Conservation (phyloP, 768 basidiomycete genomes). For the Termitomyces sp. region DNA sequence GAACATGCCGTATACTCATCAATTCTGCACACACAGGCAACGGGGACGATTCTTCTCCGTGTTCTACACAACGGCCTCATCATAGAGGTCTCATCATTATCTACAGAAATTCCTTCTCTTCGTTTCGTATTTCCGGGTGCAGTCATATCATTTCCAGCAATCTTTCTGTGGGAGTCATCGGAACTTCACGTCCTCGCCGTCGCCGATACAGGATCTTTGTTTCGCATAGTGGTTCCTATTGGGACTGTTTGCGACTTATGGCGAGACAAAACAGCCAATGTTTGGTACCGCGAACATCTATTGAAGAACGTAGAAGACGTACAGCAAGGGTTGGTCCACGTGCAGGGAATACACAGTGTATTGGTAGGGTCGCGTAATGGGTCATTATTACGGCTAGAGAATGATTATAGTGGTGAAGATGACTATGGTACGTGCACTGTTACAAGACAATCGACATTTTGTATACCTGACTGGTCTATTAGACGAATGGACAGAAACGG, state of each 20-base stretch:
- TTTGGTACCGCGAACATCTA: slow-evolving; percentile 64
- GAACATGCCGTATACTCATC: slow-evolving; percentile 73
- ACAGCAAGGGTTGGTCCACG: slow-evolving; percentile 46
- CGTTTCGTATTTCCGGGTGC: slow-evolving; percentile 74
- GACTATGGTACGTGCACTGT: slow-evolving; percentile 47
- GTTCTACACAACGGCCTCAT: slow-evolving; percentile 70
- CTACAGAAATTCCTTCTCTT: slow-evolving; percentile 57
- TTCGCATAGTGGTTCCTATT: slow-evolving; percentile 63
- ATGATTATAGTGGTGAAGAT: slow-evolving; percentile 48
- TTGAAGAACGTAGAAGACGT: slow-evolving; percentile 47
- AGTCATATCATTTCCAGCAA: slow-evolving; percentile 56
- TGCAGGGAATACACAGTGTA: slow-evolving; percentile 63
- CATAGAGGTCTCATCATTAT: slow-evolving; percentile 72
- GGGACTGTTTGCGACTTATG: slow-evolving; percentile 48
- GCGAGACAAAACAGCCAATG: slow-evolving; percentile 44
- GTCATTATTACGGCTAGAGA: slow-evolving; percentile 63
- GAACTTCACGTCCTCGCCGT: slow-evolving; percentile 70
- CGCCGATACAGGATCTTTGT: slow-evolving; percentile 64
- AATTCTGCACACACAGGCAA: slow-evolving; percentile 45
- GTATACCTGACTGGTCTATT: slow-evolving; percentile 10
- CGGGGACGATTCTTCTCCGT: slow-evolving; percentile 67
- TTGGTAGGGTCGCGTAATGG: slow-evolving; percentile 57
- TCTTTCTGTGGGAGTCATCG: slow-evolving; percentile 48
- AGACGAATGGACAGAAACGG: slow-evolving; percentile 71
- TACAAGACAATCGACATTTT: neutral